A percentile compares a stretch with the other conserved stretches of the same genome.
phyloP scores from a whole-genome alignment of 2,329 filamentous ascomycete genomes.

The Clarireedia homoeocarpa region DNA sequence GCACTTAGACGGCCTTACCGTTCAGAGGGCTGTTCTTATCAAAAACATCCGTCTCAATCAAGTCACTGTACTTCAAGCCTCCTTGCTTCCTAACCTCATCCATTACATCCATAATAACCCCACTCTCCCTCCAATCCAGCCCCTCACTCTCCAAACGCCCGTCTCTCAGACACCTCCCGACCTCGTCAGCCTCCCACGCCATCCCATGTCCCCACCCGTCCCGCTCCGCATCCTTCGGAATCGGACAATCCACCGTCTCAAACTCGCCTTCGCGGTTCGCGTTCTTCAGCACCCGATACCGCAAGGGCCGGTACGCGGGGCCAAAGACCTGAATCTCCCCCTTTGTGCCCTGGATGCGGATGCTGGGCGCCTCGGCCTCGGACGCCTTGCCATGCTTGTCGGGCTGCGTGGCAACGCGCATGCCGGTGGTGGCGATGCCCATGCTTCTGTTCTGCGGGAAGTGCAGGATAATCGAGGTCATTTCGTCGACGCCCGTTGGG shows the following conservation, averaged over 20 bases:
- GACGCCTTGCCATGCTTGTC: constrained; percentile 37
- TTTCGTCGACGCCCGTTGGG: constrained; percentile 55
- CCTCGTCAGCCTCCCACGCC: constrained; percentile 67
- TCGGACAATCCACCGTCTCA: constrained; percentile 29
- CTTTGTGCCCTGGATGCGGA: constrained; percentile 56
- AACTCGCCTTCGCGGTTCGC: constrained; percentile 20
- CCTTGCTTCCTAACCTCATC: constrained; percentile 37
- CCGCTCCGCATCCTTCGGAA: constrained; percentile 35
- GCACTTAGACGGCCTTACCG: constrained; percentile 11
- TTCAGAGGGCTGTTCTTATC: constrained; percentile 55
- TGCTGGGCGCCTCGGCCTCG: constrained; percentile 43
- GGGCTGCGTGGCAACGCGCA: constrained; percentile 42
- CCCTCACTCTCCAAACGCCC: constrained; percentile 53
- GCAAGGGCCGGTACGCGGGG: constrained; percentile 47
- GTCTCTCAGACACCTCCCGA: constrained; percentile 53
- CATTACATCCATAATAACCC: constrained; percentile 53
- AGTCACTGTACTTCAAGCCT: constrained; percentile 53
- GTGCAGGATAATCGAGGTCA: constrained; percentile 53
- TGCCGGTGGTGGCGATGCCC: constrained; percentile 49
- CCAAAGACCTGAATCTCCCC: constrained; percentile 60
- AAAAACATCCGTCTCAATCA: constrained; percentile 55
- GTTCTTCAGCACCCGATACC: constrained; percentile 43
- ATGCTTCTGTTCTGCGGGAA: constrained; percentile 53
- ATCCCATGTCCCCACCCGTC: constrained; percentile 49
- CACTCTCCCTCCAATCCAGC: constrained; percentile 53